Percentiles rank a stretch among this genome's conserved stretches.
phyloP scores from a whole-genome alignment of 768 basidiomycete genomes.

The Clitopilus passeckerianus region DNA sequence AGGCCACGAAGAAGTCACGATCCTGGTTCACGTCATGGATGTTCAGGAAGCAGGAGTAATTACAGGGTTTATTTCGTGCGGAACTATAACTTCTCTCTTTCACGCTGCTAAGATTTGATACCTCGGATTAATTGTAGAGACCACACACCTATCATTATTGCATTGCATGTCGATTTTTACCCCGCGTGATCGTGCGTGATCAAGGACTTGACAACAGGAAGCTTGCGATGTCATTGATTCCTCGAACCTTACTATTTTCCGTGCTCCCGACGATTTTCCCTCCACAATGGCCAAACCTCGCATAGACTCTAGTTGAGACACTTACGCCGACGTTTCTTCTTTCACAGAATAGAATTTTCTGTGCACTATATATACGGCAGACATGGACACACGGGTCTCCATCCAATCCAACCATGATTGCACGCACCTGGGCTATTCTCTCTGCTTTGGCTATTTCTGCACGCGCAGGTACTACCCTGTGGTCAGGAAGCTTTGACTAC shows the following conservation, averaged over 20 bases:
- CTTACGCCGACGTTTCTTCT: constrained; percentile 6
- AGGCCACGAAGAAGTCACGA: constrained; percentile 33
- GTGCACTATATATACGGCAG: constrained; percentile 14
- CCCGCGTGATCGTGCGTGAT: constrained; percentile 16
- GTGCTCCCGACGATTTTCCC: constrained; percentile 32
- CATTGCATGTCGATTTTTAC: constrained; percentile 15
- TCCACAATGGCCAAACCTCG: constrained; percentile 13
- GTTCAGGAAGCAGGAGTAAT: constrained; percentile 39
- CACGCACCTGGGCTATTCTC: constrained; percentile 25
- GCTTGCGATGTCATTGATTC: constrained; percentile 5
- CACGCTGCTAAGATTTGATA: constrained; percentile 24
- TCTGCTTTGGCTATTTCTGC: constrained; percentile 27
- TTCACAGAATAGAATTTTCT: constrained; percentile 27
- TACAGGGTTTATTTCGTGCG: constrained; percentile 10
- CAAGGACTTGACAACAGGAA: constrained; percentile 12
- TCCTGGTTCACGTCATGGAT: constrained; percentile 69
- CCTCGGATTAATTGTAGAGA: constrained; percentile 32
- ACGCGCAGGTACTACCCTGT: constrained; percentile 46
- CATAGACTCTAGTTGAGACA: neutral
- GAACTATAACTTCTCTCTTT: constrained; percentile 19
- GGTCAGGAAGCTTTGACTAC: constrained; percentile 51
- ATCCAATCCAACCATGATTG: constrained; percentile 15
- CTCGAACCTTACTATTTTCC: constrained; percentile 17
- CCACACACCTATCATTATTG: constrained; percentile 14
- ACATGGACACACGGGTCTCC: neutral